Base-by-base conservation (phyloP, 2,329 filamentous ascomycete species). In the Achaetomium macrosporum region DNA sequence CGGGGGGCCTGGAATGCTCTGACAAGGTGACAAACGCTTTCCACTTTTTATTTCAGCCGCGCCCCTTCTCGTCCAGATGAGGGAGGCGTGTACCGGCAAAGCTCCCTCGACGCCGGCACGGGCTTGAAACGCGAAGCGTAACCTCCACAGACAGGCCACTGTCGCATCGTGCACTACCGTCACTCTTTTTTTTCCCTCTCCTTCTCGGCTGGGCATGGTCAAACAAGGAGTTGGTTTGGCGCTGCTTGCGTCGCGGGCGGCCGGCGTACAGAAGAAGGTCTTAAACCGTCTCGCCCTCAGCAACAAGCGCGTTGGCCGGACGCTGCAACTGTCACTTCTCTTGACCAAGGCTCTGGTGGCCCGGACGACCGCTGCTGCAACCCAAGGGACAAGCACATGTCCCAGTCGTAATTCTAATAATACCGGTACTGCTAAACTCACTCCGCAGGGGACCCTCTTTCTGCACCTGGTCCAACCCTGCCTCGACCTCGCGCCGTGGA, bases 91-190 rank as follows among this genome's bases (percentile, higher is more conserved):
- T 39, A 48, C n/a, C 46, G 30, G 54, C 50, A 50, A 54, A 51
- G 44, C 50, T 44, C 50, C 30, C 47, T 44, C 54, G 48, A 43
- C 50, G 56, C 53, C 45, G 56, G 15, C 50, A 33, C 7, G 50
- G 51, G 54, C 50, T 60, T 63, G 61, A 63, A 63, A 63, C 60
- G 51, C 55, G 44, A 57, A 42, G 42, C 60, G 58, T 60, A 62
- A 61, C 60, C 51, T 29, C 7, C 25, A 41, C 54, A 54, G 57
- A 55, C 57, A 61, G 56, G 60, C 60, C 54, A 56, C 36, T 60
- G 61, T 62, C 57, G 52, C 57, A 62, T 52, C 57, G 54, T 36
- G 51, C 49, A 55, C 43, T 55, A 55, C 48, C 56, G 41, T 25
- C 50, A 47, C 13, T n/a, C 13, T 29, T 30, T 30, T 33, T 46